Base-by-base conservation (phyloP, 108 stramenopile species). In the Nannochloropsis salina region DNA sequence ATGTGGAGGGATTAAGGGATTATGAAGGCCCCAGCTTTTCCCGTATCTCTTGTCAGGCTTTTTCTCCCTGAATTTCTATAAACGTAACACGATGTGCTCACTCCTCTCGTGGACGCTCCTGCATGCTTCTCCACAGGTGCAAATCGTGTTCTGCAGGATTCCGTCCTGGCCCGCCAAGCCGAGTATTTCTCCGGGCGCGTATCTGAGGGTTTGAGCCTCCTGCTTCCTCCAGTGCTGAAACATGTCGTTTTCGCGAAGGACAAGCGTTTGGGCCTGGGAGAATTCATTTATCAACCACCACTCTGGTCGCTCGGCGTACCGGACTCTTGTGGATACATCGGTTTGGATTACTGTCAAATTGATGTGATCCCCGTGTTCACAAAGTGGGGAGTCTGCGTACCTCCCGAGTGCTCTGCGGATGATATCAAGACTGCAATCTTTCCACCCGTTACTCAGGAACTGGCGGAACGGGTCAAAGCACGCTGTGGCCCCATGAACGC, bases 101-200 rank as follows among this genome's bases (percentile, higher is more conserved):
- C 15, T 74, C n/a, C 8, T 31, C 31, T 31, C 31, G 31, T 31
- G 31, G 31, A 74, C n/a, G n/a, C 15, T 74, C 61, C 15, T 74
- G 3, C 61, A 74, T 2, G 3, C 6, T 6, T 74, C 6, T 8
- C 31, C 31, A 31, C 31, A 74, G 61, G 61, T 74, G 61, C 61
- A 74, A 74, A 74, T 74, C 20, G 20, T 74, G 61, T 74, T n/a
- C 2, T 74, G 4, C 61, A 74, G n/a, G 8, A 74, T 6, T n/a
- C 61, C 61, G 20, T 15, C 61, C n/a, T 74, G 61, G 61, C 61
- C 61, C 61, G 61, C 1, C 61, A 74, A 74, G 61, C 61, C 3
- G 61, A 74, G n/a, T 74, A n/a, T n/a, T 74, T 74, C 61, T 74
- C 61, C 15, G 61, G 61, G 20, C 61, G 61, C 61, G 61, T 74